These are phyloP conservation scores for Boletus tomentosulus DNA, from an alignment of 768 basidiomycete species.

Conservation along the genomic window DNA sequence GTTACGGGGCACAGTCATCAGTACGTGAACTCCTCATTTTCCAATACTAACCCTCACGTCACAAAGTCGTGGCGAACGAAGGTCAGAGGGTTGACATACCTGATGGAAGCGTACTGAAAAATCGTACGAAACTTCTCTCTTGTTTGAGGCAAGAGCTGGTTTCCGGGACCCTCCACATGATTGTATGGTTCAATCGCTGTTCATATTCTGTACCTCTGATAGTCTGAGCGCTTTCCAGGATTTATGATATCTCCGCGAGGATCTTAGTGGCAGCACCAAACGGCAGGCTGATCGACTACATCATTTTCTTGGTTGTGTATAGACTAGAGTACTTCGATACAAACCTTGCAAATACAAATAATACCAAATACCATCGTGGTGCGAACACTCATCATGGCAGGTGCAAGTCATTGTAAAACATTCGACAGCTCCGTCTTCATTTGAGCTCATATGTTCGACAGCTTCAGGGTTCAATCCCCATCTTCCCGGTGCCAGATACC, in stretches of 20 bases:
- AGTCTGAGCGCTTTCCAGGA: conserved; percentile 1
- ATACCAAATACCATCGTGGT: conserved; percentile 19
- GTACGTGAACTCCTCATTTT: conserved; percentile 30
- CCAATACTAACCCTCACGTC: background rate
- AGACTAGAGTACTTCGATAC: too few species aligned
- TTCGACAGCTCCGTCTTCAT: background rate
- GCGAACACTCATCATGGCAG: conserved; percentile 31
- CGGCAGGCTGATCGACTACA: background rate
- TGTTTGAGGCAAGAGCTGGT: conserved; percentile 47
- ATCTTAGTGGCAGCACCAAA: background rate
- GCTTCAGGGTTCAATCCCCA: conserved; percentile 87
- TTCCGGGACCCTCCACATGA: conserved; percentile 84
- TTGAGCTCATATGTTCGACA: conserved; percentile 18
- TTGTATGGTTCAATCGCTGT: conserved; percentile 30
- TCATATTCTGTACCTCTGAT: background rate
- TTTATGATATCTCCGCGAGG: background rate
- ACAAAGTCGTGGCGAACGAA: conserved; percentile 71
- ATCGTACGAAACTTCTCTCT: conserved; percentile 36
- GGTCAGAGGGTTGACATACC: conserved; percentile 80
- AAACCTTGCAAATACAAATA: conserved; percentile 15
- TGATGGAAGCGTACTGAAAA: conserved; percentile 76
- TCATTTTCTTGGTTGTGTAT: background rate
- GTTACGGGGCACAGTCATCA: conserved; percentile 85
- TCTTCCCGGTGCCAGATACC: conserved; percentile 71
- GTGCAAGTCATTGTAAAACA: conserved; percentile 27